Percentiles rank a stretch among this genome's conserved stretches.
Conservation (phyloP, 768 basidiomycete species). For the Termitomyces sp. region DNA sequence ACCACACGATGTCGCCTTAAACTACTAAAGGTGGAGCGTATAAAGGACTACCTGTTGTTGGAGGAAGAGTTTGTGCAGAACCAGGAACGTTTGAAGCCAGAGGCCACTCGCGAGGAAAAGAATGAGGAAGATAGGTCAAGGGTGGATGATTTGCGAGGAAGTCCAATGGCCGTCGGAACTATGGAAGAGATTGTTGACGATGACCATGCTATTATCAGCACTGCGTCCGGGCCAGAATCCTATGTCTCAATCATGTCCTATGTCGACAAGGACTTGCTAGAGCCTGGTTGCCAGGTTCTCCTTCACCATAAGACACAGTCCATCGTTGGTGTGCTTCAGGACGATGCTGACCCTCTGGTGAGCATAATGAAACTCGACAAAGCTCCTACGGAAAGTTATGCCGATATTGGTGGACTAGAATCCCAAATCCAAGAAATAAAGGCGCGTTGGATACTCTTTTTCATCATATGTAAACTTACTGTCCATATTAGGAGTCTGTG, state of each 20-base stretch:
- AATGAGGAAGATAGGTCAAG: slow-evolving; percentile 91
- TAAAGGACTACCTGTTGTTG: slow-evolving; percentile 94
- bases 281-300: slow-evolving; percentile 93
- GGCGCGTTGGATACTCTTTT: slow-evolving; percentile 33
- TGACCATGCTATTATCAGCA: slow-evolving; percentile 98
- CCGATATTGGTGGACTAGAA: slow-evolving; percentile 96
- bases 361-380: slow-evolving; percentile 99
- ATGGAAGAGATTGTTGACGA: slow-evolving; percentile 98
- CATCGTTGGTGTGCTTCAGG: slow-evolving; percentile 92
- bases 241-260: slow-evolving; percentile 98
- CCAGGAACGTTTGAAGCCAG: slow-evolving; percentile 86
- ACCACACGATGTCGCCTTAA: slow-evolving; percentile 94
- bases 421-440: slow-evolving; percentile 99
- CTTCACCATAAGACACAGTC: slow-evolving; percentile 95
- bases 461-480: neutral
- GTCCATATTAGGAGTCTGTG: slow-evolving; percentile 78
- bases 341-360: slow-evolving; percentile 94
- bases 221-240: slow-evolving; percentile 90
- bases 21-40: slow-evolving; percentile 93
- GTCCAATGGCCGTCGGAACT: slow-evolving; percentile 97
- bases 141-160: slow-evolving; percentile 92
- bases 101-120: slow-evolving; percentile 87
- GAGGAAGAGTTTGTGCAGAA: slow-evolving; percentile 95
- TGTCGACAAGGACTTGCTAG: slow-evolving; percentile 96
- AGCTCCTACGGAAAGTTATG: slow-evolving; percentile 97